phyloP scores from a whole-genome alignment of 2,329 filamentous ascomycete species.

The Claviceps purpurea region DNA sequence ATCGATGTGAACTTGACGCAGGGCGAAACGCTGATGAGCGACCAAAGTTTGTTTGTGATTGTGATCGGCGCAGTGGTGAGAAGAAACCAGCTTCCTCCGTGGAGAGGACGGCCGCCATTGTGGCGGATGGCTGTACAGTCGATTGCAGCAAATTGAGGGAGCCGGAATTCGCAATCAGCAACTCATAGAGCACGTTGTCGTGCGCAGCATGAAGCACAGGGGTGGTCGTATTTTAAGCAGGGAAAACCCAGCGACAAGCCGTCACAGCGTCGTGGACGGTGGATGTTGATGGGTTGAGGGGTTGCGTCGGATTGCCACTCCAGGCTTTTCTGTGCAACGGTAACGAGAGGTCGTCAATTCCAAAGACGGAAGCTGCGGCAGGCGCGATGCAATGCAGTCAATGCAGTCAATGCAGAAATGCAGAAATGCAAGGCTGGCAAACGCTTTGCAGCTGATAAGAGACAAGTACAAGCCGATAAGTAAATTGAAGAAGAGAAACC shows the following conservation, averaged over 20 bases:
- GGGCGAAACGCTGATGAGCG: slow-evolving; percentile 29
- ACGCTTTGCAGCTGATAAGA: not conserved
- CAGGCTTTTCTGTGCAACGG: not conserved
- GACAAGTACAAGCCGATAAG: not conserved
- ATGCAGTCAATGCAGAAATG: not conserved
- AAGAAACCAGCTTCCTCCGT: slow-evolving; percentile 47
- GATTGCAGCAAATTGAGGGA: not conserved
- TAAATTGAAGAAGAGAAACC: not conserved
- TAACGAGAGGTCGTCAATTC: not conserved
- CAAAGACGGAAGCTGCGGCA: not conserved
- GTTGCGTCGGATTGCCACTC: not conserved
- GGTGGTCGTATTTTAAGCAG: not conserved
- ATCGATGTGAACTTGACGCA: slow-evolving; percentile 31
- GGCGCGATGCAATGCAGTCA: slow-evolving; percentile 1
- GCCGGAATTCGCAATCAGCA: not conserved
- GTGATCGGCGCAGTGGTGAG: slow-evolving; percentile 43
- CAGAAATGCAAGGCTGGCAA: not conserved
- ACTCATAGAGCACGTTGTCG: not conserved
- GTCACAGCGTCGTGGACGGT: not conserved
- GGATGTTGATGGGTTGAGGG: too few species aligned
- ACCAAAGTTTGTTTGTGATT: slow-evolving; percentile 45
- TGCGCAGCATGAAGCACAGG: not conserved
- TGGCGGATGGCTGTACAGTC: slow-evolving; percentile 6
- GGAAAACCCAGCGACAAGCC: not conserved
- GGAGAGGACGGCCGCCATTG: slow-evolving; percentile 43